These are phyloP conservation scores for Quercus gilva DNA, from an alignment of 306 rosid species.

Conservation along the genomic window DNA sequence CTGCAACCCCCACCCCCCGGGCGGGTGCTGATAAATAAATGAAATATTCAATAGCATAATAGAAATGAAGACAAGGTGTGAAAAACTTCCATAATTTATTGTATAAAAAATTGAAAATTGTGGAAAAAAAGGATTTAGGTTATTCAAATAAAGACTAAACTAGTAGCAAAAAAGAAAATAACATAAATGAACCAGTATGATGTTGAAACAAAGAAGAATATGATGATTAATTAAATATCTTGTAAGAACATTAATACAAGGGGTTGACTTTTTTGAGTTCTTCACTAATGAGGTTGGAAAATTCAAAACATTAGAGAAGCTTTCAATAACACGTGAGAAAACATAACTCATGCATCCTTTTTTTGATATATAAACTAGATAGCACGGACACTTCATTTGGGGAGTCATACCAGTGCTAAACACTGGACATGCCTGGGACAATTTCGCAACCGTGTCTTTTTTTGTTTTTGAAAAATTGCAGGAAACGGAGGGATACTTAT, in stretches of 20 bases:
- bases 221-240: too few species aligned
- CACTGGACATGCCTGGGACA: too few species aligned
- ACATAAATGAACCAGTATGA: background rate
- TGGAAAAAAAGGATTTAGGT: background rate
- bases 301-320: background rate
- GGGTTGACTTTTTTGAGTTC: background rate
- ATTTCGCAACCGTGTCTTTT: too few species aligned
- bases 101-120: background rate
- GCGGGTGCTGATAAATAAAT: background rate
- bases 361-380: background rate
- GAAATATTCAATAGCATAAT: background rate
- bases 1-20: accelerated
- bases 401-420: accelerated
- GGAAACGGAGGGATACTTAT: too few species aligned
- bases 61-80: background rate
- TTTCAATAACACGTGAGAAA: background rate
- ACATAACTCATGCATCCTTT: background rate
- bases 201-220: background rate
- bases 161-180: background rate
- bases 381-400: background rate
- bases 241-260: too few species aligned
- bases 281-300: background rate
- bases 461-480: too few species aligned
- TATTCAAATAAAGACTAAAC: background rate
- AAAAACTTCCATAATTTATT: background rate